phyloP scores from a whole-genome alignment of 2,329 filamentous ascomycete species.

The Neofusicoccum sp. region DNA sequence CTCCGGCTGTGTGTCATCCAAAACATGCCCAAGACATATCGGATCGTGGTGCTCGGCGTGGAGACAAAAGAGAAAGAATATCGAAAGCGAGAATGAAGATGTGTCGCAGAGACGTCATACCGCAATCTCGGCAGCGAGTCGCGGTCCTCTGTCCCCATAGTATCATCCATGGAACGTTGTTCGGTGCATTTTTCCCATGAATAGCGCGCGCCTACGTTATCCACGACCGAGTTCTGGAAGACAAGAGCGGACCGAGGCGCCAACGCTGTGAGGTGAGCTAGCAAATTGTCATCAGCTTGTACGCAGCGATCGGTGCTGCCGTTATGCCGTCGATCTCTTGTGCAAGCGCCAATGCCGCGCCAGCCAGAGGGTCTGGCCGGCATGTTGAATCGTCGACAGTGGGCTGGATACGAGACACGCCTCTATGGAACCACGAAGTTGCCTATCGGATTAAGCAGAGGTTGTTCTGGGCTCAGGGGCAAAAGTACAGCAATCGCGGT shows the following conservation, averaged over 20 bases:
- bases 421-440: conserved; percentile 7
- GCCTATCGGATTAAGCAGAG: conserved; percentile 1
- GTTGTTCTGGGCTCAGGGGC: conserved; percentile 13
- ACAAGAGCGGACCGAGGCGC: not conserved
- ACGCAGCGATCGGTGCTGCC: not conserved
- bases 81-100: conserved; percentile 10
- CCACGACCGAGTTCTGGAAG: not conserved
- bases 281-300: conserved; percentile 18
- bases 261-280: conserved; percentile 9
- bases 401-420: conserved; percentile 3
- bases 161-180: not conserved
- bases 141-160: not conserved
- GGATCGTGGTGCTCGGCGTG: not conserved
- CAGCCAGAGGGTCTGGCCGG: conserved; percentile 9
- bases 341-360: conserved; percentile 15
- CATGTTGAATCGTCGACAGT: conserved; percentile 9
- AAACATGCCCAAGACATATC: not conserved
- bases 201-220: conserved; percentile 6
- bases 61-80: not conserved
- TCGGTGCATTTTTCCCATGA: conserved; percentile 7
- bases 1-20: not conserved
- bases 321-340: conserved; percentile 15
- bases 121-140: conserved; percentile 15
- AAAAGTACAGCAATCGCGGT: conserved; percentile 10
- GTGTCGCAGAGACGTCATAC: conserved; percentile 13